These are phyloP conservation scores for Spencermartinsiella ligniputridi DNA, from an alignment of 1,139 yeast genomes.

Conservation along the genomic window DNA sequence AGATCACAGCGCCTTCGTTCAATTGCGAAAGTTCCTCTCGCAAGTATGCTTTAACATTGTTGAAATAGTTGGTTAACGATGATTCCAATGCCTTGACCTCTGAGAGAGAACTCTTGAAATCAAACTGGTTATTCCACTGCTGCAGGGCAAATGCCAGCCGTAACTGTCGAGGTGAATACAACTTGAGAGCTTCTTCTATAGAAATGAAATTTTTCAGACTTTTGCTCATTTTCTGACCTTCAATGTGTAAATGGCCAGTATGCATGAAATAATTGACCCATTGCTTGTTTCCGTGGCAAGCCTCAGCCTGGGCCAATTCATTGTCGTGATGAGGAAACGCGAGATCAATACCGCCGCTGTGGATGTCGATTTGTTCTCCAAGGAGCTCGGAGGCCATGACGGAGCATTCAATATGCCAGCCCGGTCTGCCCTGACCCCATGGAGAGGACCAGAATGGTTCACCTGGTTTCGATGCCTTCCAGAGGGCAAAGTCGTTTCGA, in stretches of 20 bases:
- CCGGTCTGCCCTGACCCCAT: slow-evolving; percentile 98
- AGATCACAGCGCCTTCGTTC: slow-evolving; percentile 58
- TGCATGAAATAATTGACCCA: slow-evolving; percentile 97
- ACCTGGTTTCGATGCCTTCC: slow-evolving; percentile 97
- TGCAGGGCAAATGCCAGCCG: slow-evolving; percentile 86
- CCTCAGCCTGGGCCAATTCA: slow-evolving; percentile 96
- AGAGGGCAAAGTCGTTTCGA: slow-evolving; percentile 86
- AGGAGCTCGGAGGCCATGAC: slow-evolving; percentile 94
- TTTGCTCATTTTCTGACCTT: slow-evolving; percentile 97
- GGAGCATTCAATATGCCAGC: slow-evolving; percentile 99
- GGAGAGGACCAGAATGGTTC: slow-evolving; percentile 95
- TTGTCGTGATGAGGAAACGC: slow-evolving; percentile 99
- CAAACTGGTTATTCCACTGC: slow-evolving; percentile 90
- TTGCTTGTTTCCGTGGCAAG: slow-evolving; percentile 80
- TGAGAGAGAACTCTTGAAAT: slow-evolving; percentile 75
- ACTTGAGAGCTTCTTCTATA: slow-evolving; percentile 78
- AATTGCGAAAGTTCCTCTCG: slow-evolving; percentile 45
- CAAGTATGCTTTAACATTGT: slow-evolving; percentile 72
- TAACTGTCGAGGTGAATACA: slow-evolving; percentile 71
- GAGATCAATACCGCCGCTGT: slow-evolving; percentile 94
- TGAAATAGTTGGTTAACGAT: slow-evolving; percentile 74
- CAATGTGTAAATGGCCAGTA: slow-evolving; percentile 95
- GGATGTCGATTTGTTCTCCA: slow-evolving; percentile 85
- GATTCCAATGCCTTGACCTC: slow-evolving; percentile 78
- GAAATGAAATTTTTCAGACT: slow-evolving; percentile 93